A percentile compares a stretch with the other conserved stretches of the same genome.
Evolutionary conservation across 2,329 filamentous ascomycete species (phyloP).

Genomic region (Coleophoma cylindrospora): DNA sequence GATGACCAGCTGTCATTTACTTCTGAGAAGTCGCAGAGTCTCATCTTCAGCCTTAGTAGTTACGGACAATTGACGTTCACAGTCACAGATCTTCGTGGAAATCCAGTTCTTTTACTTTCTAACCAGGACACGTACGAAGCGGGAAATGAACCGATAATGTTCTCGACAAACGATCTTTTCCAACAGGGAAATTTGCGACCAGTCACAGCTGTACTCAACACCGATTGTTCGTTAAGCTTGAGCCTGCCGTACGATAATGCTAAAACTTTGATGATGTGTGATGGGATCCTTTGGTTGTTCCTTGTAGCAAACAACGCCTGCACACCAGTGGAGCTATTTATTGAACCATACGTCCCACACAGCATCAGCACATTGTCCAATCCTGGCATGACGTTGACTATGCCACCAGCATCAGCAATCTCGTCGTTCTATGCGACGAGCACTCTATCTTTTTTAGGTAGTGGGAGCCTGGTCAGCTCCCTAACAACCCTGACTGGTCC

Average conservation of each 20-base stretch:
- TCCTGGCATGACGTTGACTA: not conserved
- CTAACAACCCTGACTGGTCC: not conserved
- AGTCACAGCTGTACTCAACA: constrained; percentile 6
- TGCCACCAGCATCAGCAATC: not conserved
- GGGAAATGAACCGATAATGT: constrained; percentile 11
- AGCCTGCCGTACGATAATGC: constrained; percentile 9
- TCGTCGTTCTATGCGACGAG: not conserved
- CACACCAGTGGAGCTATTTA: not conserved
- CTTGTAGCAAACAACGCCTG: not conserved
- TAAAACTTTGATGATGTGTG: constrained; percentile 1
- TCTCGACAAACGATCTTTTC: constrained; percentile 6
- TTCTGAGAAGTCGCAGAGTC: constrained; percentile 1
- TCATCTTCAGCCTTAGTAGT: constrained; percentile 7
- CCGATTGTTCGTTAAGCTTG: constrained; percentile 8
- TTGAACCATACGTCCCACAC: not conserved
- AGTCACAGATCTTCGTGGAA: constrained; percentile 5
- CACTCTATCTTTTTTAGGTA: constrained; percentile 1
- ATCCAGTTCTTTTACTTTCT: constrained; percentile 8
- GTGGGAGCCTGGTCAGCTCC: constrained; percentile 2
- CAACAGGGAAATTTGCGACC: constrained; percentile 5
- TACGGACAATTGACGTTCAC: constrained; percentile 9
- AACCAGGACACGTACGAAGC: constrained; percentile 10
- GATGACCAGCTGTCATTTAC: constrained; percentile 11
- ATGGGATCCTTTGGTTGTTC: constrained; percentile 3
- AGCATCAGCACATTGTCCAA: not conserved